Evolutionary conservation across 257 asterid species (phyloP), one percentile per base, ranked within the genome.

Genomic region (Jasminum sambac): DNA sequence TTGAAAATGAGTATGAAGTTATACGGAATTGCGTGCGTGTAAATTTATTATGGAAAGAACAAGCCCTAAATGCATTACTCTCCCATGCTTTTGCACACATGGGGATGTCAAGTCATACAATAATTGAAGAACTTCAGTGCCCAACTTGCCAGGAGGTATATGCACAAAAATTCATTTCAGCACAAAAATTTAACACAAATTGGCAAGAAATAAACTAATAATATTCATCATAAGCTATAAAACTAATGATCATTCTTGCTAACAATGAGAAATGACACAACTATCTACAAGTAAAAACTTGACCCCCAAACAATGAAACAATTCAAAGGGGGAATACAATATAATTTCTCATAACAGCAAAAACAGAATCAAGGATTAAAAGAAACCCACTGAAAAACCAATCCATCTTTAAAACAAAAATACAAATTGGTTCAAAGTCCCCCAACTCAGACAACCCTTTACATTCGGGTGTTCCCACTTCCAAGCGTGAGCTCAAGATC

Each of bases 401-500:
- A 79, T 62, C 62, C 74, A 59, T 59, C 34, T 14, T 23, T 30
- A 30, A 30, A 30, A 50, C 7, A 50, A 55, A 23, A 55, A 55
- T 3, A 21, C 34, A 55, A 55, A 11, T 55, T 55, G 62, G 62
- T 55, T 55, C 62, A 55, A 21, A 19, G 36, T 30, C 36, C 62
- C 21, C 62, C 62, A 11, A 8, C 62, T 55, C 19, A 8, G 14
- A 23, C 14, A 8, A 60, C 67, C 69, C 41, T 57, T 65, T 43
- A 76, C 43, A 64, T 6, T 6, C 88, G 86, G 60, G 76, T 42
- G 64, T 67, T 84, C 11, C 87, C 91, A 46, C 75, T 82, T 55
- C 91, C 87, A 4, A 86, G 91, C 0, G 92, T 92, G 77, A 92
- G 98, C 84, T 91, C 98, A 50, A 91, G 84, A 78, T 91, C 98